Conservation (phyloP, 1,284 basidiomycete genomes). For the Laetiporus sulphureus region DNA sequence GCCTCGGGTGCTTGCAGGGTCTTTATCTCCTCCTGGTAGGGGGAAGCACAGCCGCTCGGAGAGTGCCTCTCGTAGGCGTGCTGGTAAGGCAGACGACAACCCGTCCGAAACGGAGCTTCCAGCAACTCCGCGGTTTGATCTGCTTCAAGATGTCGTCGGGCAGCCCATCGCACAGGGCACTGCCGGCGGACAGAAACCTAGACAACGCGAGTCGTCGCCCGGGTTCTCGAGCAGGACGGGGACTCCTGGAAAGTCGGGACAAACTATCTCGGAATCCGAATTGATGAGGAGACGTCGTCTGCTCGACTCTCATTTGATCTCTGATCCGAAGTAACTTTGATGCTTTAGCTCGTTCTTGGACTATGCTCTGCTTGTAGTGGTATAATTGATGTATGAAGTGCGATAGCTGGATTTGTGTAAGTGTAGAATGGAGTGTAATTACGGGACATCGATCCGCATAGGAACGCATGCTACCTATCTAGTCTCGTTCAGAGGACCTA, state of each 20-base stretch:
- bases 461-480: too few species aligned
- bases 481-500: too few species aligned
- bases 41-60: neutral
- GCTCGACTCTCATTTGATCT: constrained; percentile 54
- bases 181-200: neutral
- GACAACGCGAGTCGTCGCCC: constrained; percentile 3
- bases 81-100: neutral
- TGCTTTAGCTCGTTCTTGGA: too few species aligned
- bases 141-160: constrained; percentile 10
- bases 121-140: constrained; percentile 8
- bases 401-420: too few species aligned
- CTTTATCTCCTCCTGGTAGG: neutral
- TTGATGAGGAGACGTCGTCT: constrained; percentile 71
- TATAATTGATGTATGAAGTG: too few species aligned
- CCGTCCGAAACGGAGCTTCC: neutral
- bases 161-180: neutral
- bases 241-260: constrained; percentile 41
- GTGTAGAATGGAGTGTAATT: too few species aligned
- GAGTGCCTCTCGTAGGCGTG: neutral
- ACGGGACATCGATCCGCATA: too few species aligned
- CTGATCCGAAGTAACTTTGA: too few species aligned
- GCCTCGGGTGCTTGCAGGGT: neutral
- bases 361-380: too few species aligned
- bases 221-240: constrained; percentile 12
- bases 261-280: constrained; percentile 72